phyloP scores from a whole-genome alignment of 2,329 filamentous ascomycete species.

The Beauveria asiatica region DNA sequence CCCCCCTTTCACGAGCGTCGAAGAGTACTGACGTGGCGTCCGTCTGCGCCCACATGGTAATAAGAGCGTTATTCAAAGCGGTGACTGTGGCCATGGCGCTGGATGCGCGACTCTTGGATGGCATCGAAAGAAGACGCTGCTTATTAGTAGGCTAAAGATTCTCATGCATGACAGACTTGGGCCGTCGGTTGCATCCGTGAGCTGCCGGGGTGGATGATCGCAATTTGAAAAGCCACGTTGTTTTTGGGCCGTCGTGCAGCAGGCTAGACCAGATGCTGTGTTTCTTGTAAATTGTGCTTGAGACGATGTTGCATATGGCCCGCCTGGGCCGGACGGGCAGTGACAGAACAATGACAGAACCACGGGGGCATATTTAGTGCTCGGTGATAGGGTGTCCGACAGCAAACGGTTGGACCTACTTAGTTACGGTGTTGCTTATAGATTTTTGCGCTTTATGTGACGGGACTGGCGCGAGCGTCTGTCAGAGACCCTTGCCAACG shows the following conservation, averaged over 20 bases:
- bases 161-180: neutral
- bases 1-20: neutral
- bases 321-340: neutral
- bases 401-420: neutral
- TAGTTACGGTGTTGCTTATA: neutral
- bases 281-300: neutral
- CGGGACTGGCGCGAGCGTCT: neutral
- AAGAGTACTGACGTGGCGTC: neutral
- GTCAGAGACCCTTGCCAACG: neutral
- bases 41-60: neutral
- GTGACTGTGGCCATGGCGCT: neutral
- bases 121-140: neutral
- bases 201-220: neutral
- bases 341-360: neutral
- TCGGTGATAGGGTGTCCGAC: neutral
- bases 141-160: neutral
- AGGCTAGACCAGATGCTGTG: neutral
- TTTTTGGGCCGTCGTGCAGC: neutral
- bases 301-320: neutral
- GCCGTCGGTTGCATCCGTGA: constrained; percentile 5
- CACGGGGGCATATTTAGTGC: no score
- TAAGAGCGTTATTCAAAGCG: neutral
- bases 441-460: no score
- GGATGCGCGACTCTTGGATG: neutral
- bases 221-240: constrained; percentile 7